Conservation (phyloP, 176 grass and related monocot genomes). For the Carex pumila region DNA sequence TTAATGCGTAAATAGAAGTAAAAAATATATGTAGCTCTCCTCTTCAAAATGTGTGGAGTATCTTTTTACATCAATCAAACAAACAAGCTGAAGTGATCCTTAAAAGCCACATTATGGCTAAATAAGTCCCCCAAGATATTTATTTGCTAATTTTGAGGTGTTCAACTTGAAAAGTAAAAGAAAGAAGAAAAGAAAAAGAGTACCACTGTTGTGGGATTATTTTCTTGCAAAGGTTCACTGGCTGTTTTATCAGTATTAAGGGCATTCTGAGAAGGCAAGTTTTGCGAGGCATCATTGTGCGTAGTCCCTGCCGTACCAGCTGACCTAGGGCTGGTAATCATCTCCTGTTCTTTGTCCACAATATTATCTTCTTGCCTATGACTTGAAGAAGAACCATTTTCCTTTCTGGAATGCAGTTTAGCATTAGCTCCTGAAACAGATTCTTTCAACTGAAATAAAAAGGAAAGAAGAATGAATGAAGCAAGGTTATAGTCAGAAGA, state of each 20-base stretch:
- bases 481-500: background rate
- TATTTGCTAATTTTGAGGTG: background rate
- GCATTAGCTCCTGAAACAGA: background rate
- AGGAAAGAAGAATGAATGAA: background rate
- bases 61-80: background rate
- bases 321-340: background rate
- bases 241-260: background rate
- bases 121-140: background rate
- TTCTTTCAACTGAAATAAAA: conserved; percentile 16
- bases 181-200: background rate
- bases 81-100: background rate
- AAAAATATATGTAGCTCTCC: background rate
- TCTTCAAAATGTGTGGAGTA: background rate
- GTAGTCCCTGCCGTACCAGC: background rate
- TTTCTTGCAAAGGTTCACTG: background rate
- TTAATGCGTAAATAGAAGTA: background rate
- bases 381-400: background rate
- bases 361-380: background rate
- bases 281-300: background rate
- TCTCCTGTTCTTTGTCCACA: background rate
- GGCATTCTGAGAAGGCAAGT: background rate
- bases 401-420: background rate
- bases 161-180: background rate
- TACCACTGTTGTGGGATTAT: background rate
- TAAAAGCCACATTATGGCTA: background rate